These are phyloP conservation scores for Lycium ferocissimum DNA, from an alignment of 257 asterid genomes.

Conservation along the genomic window DNA sequence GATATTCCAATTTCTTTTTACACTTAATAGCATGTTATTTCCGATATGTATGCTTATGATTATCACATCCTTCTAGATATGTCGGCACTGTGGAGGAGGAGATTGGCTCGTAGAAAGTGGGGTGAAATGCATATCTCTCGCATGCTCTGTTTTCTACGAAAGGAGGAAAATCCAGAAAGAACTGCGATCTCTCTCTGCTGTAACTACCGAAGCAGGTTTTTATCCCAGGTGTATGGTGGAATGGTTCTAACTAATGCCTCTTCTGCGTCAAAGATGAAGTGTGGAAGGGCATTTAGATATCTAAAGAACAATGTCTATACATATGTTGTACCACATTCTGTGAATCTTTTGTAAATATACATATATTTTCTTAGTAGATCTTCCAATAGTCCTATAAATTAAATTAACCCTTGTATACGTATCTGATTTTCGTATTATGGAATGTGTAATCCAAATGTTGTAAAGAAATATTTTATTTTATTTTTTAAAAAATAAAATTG, in stretches of 20 bases:
- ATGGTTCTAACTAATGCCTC: conserved; percentile 61
- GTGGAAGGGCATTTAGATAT: not conserved
- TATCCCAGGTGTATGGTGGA: conserved; percentile 80
- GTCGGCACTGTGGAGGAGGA: conserved; percentile 97
- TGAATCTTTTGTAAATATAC: not conserved
- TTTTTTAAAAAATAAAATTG: not conserved
- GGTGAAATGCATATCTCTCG: conserved; percentile 84
- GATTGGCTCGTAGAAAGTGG: conserved; percentile 89
- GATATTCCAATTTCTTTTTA: not conserved
- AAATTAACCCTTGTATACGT: not conserved
- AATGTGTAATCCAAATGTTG: not conserved
- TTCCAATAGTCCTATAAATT: not conserved
- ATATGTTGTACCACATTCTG: not conserved
- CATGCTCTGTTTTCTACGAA: conserved; percentile 87
- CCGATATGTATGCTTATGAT: not conserved
- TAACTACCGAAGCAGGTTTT: conserved; percentile 61
- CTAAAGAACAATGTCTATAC: not conserved
- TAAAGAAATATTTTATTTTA: not conserved
- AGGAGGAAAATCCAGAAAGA: conserved; percentile 86
- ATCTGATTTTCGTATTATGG: not conserved
- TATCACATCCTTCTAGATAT: conserved; percentile 54
- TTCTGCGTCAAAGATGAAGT: not conserved
- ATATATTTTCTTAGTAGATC: not conserved
- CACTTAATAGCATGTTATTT: not conserved
- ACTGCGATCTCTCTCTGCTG: conserved; percentile 66